Conservation (phyloP, 2,329 filamentous ascomycete genomes). For the Fusarium citri region DNA sequence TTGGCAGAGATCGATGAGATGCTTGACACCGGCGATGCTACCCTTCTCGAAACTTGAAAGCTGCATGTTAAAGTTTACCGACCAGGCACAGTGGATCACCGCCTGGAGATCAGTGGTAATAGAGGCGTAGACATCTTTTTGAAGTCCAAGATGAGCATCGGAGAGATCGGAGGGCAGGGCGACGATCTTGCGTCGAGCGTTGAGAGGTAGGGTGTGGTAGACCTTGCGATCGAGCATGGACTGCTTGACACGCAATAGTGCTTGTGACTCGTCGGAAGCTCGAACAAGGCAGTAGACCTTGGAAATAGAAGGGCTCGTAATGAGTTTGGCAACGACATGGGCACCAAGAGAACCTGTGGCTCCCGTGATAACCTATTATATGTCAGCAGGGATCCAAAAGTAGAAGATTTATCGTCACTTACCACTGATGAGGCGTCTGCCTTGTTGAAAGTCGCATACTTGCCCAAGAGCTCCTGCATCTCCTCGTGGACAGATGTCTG, state of each 20-base stretch:
- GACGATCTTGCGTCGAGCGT: slow-evolving; percentile 27
- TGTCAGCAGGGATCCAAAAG: neutral
- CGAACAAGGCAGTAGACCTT: slow-evolving; percentile 62
- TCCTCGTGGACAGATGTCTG: neutral
- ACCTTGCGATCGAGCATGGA: slow-evolving; percentile 49
- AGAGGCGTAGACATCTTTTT: slow-evolving; percentile 39
- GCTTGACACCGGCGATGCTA: slow-evolving; percentile 59
- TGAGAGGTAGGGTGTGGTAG: slow-evolving; percentile 28
- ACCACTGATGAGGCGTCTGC: neutral
- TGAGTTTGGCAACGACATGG: slow-evolving; percentile 67
- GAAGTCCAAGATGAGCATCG: slow-evolving; percentile 55
- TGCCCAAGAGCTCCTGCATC: neutral
- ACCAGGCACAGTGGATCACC: slow-evolving; percentile 64
- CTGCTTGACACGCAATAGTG: slow-evolving; percentile 47
- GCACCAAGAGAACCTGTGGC: slow-evolving; percentile 70
- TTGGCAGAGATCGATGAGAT: slow-evolving; percentile 57
- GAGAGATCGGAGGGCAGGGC: slow-evolving; percentile 56
- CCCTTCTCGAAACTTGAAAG: slow-evolving; percentile 60
- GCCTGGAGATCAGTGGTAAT: slow-evolving; percentile 52
- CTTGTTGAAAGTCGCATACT: neutral
- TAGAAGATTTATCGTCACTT: neutral
- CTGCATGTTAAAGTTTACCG: slow-evolving; percentile 66
- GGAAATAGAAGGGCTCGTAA: slow-evolving; percentile 65
- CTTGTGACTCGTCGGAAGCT: slow-evolving; percentile 52
- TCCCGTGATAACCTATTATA: slow-evolving; percentile 60